A percentile compares a stretch with the other conserved stretches of the same genome.
phyloP scores from a whole-genome alignment of 306 rosid genomes.

The Cercis canadensis region DNA sequence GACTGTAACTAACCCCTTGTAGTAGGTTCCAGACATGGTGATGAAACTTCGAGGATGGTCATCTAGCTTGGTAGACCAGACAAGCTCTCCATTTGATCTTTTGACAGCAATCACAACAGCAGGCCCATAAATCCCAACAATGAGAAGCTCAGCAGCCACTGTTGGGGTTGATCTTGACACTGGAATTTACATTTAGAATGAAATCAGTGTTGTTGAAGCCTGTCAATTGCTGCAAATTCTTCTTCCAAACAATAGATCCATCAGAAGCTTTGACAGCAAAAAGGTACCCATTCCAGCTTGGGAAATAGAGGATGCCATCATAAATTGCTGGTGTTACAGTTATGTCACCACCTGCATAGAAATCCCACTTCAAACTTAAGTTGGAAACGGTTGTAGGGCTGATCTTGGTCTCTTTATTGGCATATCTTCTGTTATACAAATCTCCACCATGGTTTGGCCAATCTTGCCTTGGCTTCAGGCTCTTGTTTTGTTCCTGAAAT shows the following conservation, averaged over 20 bases:
- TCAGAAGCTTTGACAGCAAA: slow-evolving; percentile 43
- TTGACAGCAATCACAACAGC: slow-evolving; percentile 49
- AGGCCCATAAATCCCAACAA: slow-evolving; percentile 53
- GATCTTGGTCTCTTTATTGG: slow-evolving; percentile 49
- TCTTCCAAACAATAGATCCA: slow-evolving; percentile 35
- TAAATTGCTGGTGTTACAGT: slow-evolving; percentile 48
- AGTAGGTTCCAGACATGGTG: slow-evolving; percentile 56
- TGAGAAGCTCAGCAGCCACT: slow-evolving; percentile 38
- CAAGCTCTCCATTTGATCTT: slow-evolving; percentile 44
- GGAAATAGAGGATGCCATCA: slow-evolving; percentile 45
- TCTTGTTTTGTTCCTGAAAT: too few relatives aligned
- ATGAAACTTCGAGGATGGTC: slow-evolving; percentile 36
- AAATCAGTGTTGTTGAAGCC: slow-evolving; percentile 46
- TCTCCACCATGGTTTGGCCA: slow-evolving; percentile 61
- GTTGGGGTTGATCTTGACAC: slow-evolving; percentile 53
- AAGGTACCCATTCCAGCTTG: slow-evolving; percentile 57
- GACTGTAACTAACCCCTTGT: slow-evolving; percentile 38
- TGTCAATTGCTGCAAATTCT: slow-evolving; percentile 29
- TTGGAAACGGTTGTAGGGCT: slow-evolving; percentile 25
- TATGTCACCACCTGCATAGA: slow-evolving; percentile 50
- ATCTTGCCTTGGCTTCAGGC: neutral
- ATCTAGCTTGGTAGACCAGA: slow-evolving; percentile 48
- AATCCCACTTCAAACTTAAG: slow-evolving; percentile 46
- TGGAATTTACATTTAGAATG: slow-evolving; percentile 44
- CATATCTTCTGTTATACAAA: slow-evolving; percentile 55